phyloP scores from a whole-genome alignment of 768 basidiomycete species.

The Xerocomellus chrysenteron region DNA sequence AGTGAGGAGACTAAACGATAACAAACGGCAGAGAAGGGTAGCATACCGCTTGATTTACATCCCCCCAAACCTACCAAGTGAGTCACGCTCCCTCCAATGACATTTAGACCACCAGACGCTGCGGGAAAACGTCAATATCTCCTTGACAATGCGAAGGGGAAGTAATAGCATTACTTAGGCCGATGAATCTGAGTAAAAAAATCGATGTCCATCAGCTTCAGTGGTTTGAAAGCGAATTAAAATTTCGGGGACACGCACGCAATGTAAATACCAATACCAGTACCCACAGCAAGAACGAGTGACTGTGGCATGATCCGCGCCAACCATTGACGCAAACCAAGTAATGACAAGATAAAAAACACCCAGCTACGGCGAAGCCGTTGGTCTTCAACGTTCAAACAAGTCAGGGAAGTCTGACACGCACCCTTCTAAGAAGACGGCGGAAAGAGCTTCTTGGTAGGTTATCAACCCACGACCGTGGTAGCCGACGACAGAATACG shows the following conservation, averaged over 20 bases:
- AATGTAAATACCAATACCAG: conserved; percentile 86
- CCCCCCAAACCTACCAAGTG: conserved; percentile 81
- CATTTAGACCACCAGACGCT: conserved; percentile 68
- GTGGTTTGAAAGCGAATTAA: neutral
- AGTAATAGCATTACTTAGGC: conserved; percentile 50
- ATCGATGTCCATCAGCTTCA: conserved; percentile 9
- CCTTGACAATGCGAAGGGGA: neutral
- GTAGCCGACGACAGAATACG: conserved; percentile 86
- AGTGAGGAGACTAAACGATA: conserved; percentile 10
- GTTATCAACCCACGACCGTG: conserved; percentile 69
- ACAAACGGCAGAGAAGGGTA: neutral
- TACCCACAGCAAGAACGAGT: conserved; percentile 78
- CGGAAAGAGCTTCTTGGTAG: conserved; percentile 78
- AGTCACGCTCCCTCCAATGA: conserved; percentile 69
- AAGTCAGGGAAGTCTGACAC: conserved; percentile 20
- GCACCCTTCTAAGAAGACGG: conserved; percentile 86
- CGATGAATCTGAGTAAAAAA: conserved; percentile 57
- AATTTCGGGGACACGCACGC: conserved; percentile 49
- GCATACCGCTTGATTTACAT: conserved; percentile 52
- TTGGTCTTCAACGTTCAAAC: neutral
- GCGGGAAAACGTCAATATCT: conserved; percentile 2
- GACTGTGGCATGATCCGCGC: conserved; percentile 88
- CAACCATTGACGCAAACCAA: conserved; percentile 88
- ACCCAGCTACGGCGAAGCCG: conserved; percentile 55
- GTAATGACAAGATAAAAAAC: conserved; percentile 74